Conservation (phyloP, 2,329 filamentous ascomycete genomes). For the Pyrenophora teres region DNA sequence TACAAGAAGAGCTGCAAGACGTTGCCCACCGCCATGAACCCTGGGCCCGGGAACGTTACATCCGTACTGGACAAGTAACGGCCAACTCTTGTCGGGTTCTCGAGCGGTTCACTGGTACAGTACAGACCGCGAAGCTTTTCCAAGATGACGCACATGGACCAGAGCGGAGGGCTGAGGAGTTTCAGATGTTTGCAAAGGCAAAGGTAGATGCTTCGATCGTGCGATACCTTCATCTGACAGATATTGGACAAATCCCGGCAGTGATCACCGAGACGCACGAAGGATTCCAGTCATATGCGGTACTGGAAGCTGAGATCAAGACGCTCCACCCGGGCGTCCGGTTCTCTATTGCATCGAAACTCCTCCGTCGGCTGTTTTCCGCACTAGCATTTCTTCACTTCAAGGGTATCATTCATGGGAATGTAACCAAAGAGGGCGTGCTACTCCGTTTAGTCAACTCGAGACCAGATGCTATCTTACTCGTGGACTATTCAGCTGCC, state of each 20-base stretch:
- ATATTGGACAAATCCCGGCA: constrained; percentile 14
- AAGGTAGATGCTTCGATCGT: constrained; percentile 17
- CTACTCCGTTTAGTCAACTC: constrained; percentile 14
- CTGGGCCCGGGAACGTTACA: constrained; percentile 13
- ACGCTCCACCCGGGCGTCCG: constrained; percentile 17
- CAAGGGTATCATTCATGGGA: constrained; percentile 18
- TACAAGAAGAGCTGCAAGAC: constrained; percentile 5
- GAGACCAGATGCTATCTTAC: constrained; percentile 8
- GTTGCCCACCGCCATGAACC: constrained; percentile 7
- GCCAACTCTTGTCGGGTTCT: constrained; percentile 10
- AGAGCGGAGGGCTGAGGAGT: constrained; percentile 15
- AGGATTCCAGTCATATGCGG: constrained; percentile 13
- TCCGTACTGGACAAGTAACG: constrained; percentile 9
- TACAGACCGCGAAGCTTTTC: constrained; percentile 20
- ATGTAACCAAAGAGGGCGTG: constrained; percentile 13
- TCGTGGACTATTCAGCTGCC: constrained; percentile 20
- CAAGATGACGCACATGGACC: background rate
- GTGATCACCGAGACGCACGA: constrained; percentile 22
- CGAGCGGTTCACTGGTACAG: constrained; percentile 18
- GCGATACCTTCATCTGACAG: constrained; percentile 10
- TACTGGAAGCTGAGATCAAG: constrained; percentile 6
- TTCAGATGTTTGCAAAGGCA: constrained; percentile 16
- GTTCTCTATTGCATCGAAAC: constrained; percentile 16
- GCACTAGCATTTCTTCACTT: constrained; percentile 22
- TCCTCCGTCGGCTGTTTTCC: constrained; percentile 21